These are phyloP conservation scores for Vanrija pseudolonga DNA, from an alignment of 1,284 basidiomycete species.

Conservation along the genomic window DNA sequence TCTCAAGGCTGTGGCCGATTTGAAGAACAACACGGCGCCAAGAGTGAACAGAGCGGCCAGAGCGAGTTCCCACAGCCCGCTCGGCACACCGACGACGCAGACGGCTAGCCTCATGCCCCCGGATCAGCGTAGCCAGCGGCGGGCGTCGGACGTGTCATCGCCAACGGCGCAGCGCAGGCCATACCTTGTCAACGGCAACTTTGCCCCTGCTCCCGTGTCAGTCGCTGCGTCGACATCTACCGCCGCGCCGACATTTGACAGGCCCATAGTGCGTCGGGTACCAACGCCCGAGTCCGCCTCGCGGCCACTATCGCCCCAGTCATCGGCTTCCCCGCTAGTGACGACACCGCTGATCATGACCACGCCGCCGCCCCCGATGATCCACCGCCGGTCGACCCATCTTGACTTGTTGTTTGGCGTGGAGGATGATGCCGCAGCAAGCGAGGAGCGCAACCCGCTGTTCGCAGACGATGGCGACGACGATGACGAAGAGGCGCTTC, in stretches of 20 bases:
- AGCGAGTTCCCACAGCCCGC: background rate
- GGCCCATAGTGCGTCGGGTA: too few relatives aligned
- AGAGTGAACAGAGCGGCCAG: background rate
- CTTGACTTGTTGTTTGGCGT: slow-evolving; percentile 42
- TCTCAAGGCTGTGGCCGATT: slow-evolving; percentile 78
- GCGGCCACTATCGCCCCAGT: background rate
- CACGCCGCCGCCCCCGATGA: slow-evolving; percentile 14
- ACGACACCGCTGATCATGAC: background rate
- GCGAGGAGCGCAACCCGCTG: slow-evolving; percentile 44
- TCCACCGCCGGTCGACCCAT: slow-evolving; percentile 23
- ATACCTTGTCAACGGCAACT: slow-evolving; percentile 21
- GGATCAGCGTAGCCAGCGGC: too few relatives aligned
- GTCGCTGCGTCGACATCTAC: slow-evolving; percentile 13
- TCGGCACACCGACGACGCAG: background rate
- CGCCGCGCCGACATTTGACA: background rate
- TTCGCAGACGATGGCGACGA: slow-evolving; percentile 29
- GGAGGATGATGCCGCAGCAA: slow-evolving; percentile 55
- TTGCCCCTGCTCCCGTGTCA: slow-evolving; percentile 19
- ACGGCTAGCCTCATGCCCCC: too few relatives aligned
- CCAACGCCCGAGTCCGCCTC: too few relatives aligned
- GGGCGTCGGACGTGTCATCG: background rate
- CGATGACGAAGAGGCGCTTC: slow-evolving; percentile 40
- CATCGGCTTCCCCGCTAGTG: background rate
- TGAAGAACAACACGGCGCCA: slow-evolving; percentile 28
- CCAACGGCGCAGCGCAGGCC: slow-evolving; percentile 7